Conservation (phyloP, 345 rosid genomes). For the Erodium maritimum region DNA sequence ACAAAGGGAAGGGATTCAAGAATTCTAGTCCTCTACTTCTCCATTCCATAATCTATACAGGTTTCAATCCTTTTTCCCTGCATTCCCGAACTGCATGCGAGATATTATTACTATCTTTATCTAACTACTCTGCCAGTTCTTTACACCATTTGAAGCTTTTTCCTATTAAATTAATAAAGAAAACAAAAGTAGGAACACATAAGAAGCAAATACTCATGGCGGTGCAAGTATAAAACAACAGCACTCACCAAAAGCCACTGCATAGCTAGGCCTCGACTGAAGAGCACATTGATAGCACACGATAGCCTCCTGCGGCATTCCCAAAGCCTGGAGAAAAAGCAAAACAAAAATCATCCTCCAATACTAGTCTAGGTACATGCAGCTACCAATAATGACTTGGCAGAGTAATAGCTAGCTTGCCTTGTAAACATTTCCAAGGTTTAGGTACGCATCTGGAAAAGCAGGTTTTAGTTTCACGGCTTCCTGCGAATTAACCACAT, state of each 20-base stretch:
- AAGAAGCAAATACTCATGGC: no score
- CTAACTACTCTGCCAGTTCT: no score
- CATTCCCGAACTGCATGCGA: no score
- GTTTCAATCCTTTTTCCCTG: no score
- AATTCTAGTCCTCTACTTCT: no score
- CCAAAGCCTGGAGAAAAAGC: slow-evolving; percentile 65
- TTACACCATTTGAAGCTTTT: no score
- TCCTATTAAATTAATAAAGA: no score
- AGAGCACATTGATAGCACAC: slow-evolving; percentile 82
- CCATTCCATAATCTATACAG: no score
- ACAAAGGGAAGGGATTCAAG: no score
- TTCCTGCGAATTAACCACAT: slow-evolving; percentile 42
- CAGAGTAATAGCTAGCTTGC: slow-evolving; percentile 35
- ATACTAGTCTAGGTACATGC: slow-evolving; percentile 19
- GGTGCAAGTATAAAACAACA: not conserved
- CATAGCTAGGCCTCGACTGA: slow-evolving; percentile 70
- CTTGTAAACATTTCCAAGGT: slow-evolving; percentile 96
- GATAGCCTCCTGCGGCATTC: slow-evolving; percentile 91
- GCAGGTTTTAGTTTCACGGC: slow-evolving; percentile 84
- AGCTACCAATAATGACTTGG: slow-evolving; percentile 18
- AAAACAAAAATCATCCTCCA: slow-evolving; percentile 20
- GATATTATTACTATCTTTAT: no score
- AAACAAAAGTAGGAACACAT: no score
- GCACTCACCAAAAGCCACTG: slow-evolving; percentile 76
- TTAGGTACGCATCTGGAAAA: slow-evolving; percentile 90